Evolutionary conservation across 257 asterid species (phyloP), one percentile per base, ranked within the genome.

Genomic region (Handroanthus guayacan): DNA sequence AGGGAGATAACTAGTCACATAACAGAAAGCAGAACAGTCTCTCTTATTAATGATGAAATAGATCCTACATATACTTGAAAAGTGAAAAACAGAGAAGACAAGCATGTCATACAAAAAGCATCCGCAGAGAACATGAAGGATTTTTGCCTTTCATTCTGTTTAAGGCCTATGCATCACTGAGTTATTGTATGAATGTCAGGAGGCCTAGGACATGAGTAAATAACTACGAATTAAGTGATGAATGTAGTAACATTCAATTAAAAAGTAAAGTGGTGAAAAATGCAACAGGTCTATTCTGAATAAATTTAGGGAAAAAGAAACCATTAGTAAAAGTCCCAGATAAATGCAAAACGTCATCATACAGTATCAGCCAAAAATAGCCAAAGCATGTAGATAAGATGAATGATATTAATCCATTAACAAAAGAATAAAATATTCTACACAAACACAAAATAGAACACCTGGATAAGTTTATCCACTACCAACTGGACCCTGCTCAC

Each of bases 401-500:
- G 37, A 75, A 63, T 48, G 25, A 8, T 56, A 74, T 58, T 10
- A 66, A 18, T 20, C 1, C 72, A 58, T 18, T 4, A 57, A 1
- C 67, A 71, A 67, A 25, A 25, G 38, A 52, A 71, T 25, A 38
- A 9, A 44, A 52, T 9, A 54, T 73, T 68, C 20, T 12, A 31
- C 62, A 56, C 38, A 12, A 5, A 9, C 13, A 71, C 36, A 18
- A 25, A 18, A 51, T 62, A 62, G 41, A 75, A 75, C 82, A 93
- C 98, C 98, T 93, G 87, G 74, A 86, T 80, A 74, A 93, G 82
- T 86, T 86, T 88, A 79, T 91, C 89, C 82, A 87, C 88, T 57
- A 93, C 77, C 41, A 73, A 78, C 67, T 74, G 76, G 64, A 81
- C 85, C 70, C 80, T 80, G 51, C 77, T 81, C 77, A 91, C 87